Evolutionary conservation across 805 yeast species (phyloP), one percentile per base, ranked within the genome.

Genomic region (Pichia manshurica): DNA sequence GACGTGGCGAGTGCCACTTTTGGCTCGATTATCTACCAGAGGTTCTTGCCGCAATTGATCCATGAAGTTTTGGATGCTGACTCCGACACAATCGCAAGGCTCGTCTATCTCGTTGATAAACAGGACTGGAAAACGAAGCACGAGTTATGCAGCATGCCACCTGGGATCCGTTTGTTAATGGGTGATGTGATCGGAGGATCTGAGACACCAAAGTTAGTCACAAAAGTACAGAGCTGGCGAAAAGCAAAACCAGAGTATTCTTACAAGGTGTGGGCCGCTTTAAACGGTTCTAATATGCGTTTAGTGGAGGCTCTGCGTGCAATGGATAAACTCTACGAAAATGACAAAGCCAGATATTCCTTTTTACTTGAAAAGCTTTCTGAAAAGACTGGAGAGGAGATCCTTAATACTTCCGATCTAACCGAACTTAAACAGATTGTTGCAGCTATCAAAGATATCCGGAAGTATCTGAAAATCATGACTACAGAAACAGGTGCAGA

Each of bases 1-100:
- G 99, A 93, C 62, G 95, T 93, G 37, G 98, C 96, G 0, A 83
- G 97, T 22, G 99, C 99, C 0, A 83, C 87, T 0, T 91, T 75
- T 64, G 99, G 99, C 1, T 85, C 96, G 0, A 84, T 90, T 40
- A 73, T 81, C 5, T 93, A 93, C 64, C 73, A 78, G 39, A 71
- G 99, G 51, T 93, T 93, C 58, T 68, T 72, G 3, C 87, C 95
- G 0, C 63, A 56, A 6, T 50, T 78, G 32, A 76, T 79, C 42
- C 70, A 61, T 28, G 51, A 55, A 12, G 47, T 58, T 1, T 50
- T 64, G 5, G 45, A 54, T 4, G 35, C 39, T 3, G 21, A 19
- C 10, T 25, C 36, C 2, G 32, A 48, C 6, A 37, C 43, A 15
- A 42, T 46, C 16, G 20, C 21, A 4, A 59, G 59, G 13, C 56